These are phyloP conservation scores for Balakata baccata DNA, from an alignment of 345 rosid species.

Conservation along the genomic window DNA sequence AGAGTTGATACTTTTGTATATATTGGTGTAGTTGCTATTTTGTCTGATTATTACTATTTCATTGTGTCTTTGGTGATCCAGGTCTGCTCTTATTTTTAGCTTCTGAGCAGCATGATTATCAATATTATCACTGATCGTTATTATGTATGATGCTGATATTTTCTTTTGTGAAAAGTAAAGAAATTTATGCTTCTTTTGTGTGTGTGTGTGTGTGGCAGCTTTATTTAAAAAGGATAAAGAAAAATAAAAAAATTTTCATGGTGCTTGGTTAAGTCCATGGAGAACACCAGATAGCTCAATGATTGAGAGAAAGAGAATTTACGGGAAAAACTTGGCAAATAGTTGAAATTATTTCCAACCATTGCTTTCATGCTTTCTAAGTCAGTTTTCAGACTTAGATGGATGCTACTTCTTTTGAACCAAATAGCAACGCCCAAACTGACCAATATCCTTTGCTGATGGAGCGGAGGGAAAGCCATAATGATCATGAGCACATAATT, in stretches of 20 bases:
- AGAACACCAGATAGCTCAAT: background rate
- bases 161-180: background rate
- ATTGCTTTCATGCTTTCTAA: slow-evolving; percentile 5
- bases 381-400: slow-evolving; percentile 32
- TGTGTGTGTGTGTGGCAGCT: slow-evolving; percentile 6
- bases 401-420: slow-evolving; percentile 50
- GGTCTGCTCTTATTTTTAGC: background rate
- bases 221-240: background rate
- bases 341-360: background rate
- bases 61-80: background rate
- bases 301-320: background rate
- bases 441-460: slow-evolving; percentile 63
- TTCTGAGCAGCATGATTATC: background rate
- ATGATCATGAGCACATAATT: slow-evolving; percentile 51
- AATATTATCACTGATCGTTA: background rate
- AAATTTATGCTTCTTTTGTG: background rate
- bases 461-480: slow-evolving; percentile 43
- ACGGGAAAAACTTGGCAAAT: background rate
- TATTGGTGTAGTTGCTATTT: background rate
- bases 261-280: background rate
- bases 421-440: slow-evolving; percentile 29
- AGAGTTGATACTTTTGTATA: background rate
- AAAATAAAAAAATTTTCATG: background rate
- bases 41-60: background rate
- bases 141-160: background rate